Base-by-base conservation (phyloP, 768 basidiomycete genomes). In the Kwoniella dejecticola region DNA sequence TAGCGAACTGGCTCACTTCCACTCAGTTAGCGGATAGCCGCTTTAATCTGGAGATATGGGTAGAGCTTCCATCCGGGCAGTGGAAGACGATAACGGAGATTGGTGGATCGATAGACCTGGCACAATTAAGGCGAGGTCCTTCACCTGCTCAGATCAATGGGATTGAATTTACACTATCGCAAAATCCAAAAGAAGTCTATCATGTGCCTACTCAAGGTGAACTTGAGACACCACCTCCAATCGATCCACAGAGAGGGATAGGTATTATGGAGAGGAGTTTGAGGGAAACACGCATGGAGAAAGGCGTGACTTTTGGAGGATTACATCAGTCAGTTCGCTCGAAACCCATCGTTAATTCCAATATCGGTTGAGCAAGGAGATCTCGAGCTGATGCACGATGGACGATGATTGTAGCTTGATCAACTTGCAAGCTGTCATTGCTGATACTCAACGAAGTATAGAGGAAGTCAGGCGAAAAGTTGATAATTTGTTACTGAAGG, bases 1-100 rank as follows among this genome's bases (percentile, higher is more conserved):
- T 87, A 70, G 81, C 84, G 0, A 77, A 81, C 17, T 84, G 83
- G 79, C 69, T 90, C 61, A 84, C 79, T 38, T 80, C 89, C 1
- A 84, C 42, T 19, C 62, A 68, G 29, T 42, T 24, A 15, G 75
- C 66, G 2, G 85, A 67, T 72, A 88, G 45, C 87, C 86, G 86
- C 85, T 83, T 41, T 84, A 82, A 64, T 61, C 81, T 70, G 76
- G 74, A 75, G 53, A 62, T 77, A 29, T 79, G 74, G 79, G 62
- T 68, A 30, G 69, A 76, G 36, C 41, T 61, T 6, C 52, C 55
- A 26, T 42, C 41, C 19, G 44, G 65, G 15, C 65, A 69, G 19
- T 71, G 69, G 71, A 30, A 57, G 8, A 67, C 63, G 21, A 42
- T 71, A 49, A 42, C 56, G 13, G 67, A 62, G 19, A 29, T 65